Evolutionary conservation across 345 rosid species (phyloP).

Genomic region (Excoecaria agallocha): DNA sequence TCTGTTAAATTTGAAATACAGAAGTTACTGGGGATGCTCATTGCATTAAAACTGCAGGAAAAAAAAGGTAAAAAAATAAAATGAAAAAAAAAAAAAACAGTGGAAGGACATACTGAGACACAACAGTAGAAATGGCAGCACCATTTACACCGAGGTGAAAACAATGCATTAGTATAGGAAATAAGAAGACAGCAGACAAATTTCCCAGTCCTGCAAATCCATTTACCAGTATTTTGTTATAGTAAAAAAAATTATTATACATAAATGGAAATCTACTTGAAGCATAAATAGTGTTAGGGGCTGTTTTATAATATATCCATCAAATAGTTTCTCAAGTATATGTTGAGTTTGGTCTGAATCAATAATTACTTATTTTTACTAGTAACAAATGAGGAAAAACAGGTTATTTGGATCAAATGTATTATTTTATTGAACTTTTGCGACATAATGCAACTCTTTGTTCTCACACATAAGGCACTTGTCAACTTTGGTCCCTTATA

Average conservation of each 20-base stretch:
- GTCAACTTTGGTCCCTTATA: background rate
- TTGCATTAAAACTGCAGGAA: background rate
- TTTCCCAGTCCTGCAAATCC: slow-evolving; percentile 38
- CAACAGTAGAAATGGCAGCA: slow-evolving; percentile 42
- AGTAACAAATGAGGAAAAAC: background rate
- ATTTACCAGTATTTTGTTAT: background rate
- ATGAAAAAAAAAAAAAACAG: background rate
- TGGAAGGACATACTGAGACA: slow-evolving; percentile 34
- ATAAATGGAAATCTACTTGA: background rate
- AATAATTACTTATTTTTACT: background rate
- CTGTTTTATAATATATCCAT: background rate
- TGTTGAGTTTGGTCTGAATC: background rate
- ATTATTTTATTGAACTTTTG: background rate
- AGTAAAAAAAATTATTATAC: background rate
- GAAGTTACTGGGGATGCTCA: background rate
- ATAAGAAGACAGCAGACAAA: slow-evolving; percentile 33
- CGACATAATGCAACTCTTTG: background rate
- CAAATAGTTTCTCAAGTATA: background rate
- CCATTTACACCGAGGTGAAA: slow-evolving; percentile 35
- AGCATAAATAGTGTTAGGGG: background rate
- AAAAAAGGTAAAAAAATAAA: background rate
- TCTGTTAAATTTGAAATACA: slow-evolving; percentile 23
- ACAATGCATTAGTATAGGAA: slow-evolving; percentile 33
- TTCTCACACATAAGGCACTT: background rate
- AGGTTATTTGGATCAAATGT: background rate